Percentiles rank a stretch among this genome's conserved stretches.
phyloP scores from a whole-genome alignment of 805 yeast species.

The Wickerhamiella allomyrinae region DNA sequence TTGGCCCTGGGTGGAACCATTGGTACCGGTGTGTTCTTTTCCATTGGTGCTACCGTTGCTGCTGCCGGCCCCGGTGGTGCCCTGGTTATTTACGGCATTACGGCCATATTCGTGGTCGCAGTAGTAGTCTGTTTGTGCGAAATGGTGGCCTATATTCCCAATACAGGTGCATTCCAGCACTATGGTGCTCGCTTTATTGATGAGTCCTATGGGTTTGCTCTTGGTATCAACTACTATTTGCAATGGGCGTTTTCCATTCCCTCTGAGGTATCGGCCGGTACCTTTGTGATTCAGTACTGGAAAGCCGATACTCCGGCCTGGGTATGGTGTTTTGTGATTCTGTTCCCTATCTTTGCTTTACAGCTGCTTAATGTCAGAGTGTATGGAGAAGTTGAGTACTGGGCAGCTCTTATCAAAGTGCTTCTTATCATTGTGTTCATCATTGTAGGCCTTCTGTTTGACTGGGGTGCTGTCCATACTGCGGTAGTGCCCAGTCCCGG shows the following conservation, averaged over 20 bases:
- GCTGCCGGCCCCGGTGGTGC: slow-evolving; percentile 47
- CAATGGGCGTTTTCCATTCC: slow-evolving; percentile 55
- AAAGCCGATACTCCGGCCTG: slow-evolving; percentile 33
- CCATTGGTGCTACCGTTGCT: slow-evolving; percentile 44
- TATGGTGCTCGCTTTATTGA: slow-evolving; percentile 50
- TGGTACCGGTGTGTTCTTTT: slow-evolving; percentile 65
- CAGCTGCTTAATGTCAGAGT: slow-evolving; percentile 36
- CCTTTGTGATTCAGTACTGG: slow-evolving; percentile 45
- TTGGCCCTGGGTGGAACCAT: slow-evolving; percentile 63
- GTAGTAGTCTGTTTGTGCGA: slow-evolving; percentile 57
- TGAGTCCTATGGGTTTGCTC: slow-evolving; percentile 55
- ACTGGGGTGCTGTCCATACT: slow-evolving; percentile 39
- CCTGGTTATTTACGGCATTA: slow-evolving; percentile 41
- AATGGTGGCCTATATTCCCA: slow-evolving; percentile 53
- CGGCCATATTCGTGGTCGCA: slow-evolving; percentile 50
- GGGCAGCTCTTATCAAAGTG: slow-evolving; percentile 52
- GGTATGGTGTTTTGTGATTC: slow-evolving; percentile 35
- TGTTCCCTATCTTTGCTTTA: slow-evolving; percentile 37
- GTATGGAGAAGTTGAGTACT: slow-evolving; percentile 47
- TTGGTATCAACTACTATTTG: slow-evolving; percentile 57
- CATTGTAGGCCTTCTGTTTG: slow-evolving; percentile 37
- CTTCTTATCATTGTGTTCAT: slow-evolving; percentile 49
- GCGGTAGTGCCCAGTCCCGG: slow-evolving; percentile 41
- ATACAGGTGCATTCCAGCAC: slow-evolving; percentile 45
- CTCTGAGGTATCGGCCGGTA: slow-evolving; percentile 50